Base-by-base conservation (phyloP, 495 filamentous ascomycete species). In the Hamigera avellanea region DNA sequence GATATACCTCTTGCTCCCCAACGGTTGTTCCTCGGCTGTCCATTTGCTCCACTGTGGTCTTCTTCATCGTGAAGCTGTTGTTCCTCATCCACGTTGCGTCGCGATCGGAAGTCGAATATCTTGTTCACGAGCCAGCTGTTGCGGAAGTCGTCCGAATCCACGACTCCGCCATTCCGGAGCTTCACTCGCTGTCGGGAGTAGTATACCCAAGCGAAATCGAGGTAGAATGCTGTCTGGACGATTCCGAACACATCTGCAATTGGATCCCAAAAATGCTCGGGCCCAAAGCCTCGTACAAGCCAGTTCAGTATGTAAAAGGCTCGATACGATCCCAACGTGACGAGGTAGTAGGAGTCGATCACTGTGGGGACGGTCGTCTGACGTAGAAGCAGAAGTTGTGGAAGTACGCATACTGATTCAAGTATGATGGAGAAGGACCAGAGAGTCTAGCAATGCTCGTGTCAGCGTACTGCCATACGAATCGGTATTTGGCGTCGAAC, bases 201-300 rank as follows among this genome's bases (percentile, higher is more conserved):
- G 64, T 98, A 98, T 0, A 98, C 86, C 87, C 88, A 95, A 16
- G 82, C 86, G 53, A 98, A 98, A 55, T 98, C 93, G 44, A 87
- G 52, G 54, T 96, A 95, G 35, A 96, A 73, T 1, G 78, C 75
- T 0, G 89, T 95, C 61, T 98, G 93, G 17, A 96, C 64, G 42
- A 93, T 62, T 26, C 89, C 91, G 54, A 93, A 95, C 35, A 91
- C 66, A 40, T 87, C 68, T 8, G 78, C 70, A 19, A 88, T 69
- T n/a, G 72, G 69, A 44, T 91, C 84, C 43, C 75, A 73, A 35
- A 66, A 58, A n/a, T 63, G 52, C 39, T 76, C 73, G 9, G 64
- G 54, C 37, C 74, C 70, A 13, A 78, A 56, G 29, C 67, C 69
- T 2, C 83, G 78, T 14, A 74, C 54, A 43, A 95, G 78, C 91